Percentiles rank a stretch among this genome's conserved stretches.
phyloP scores from a whole-genome alignment of 305 asterid genomes.

The Fraxinus nigra region DNA sequence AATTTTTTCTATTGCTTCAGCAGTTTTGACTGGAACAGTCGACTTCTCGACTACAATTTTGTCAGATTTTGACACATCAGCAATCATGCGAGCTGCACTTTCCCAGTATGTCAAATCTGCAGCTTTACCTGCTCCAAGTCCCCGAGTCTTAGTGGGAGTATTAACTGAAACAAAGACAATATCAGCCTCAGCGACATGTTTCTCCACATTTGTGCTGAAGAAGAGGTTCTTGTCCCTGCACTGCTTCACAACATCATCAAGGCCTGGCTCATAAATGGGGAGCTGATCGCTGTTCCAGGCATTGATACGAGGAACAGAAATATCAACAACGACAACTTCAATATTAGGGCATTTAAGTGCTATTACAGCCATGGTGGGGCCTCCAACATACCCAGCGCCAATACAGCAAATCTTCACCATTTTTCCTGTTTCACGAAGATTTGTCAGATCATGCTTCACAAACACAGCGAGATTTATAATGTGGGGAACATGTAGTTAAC shows the following conservation, averaged over 20 bases:
- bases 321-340: constrained; percentile 88
- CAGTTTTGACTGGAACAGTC: constrained; percentile 80
- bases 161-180: constrained; percentile 76
- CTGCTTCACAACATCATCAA: constrained; percentile 83
- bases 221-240: constrained; percentile 83
- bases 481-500: neutral
- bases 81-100: constrained; percentile 86
- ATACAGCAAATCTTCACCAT: constrained; percentile 98
- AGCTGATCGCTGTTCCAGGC: constrained; percentile 96
- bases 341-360: constrained; percentile 83
- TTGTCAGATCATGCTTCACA: constrained; percentile 13
- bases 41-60: constrained; percentile 81
- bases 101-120: constrained; percentile 81
- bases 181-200: constrained; percentile 70
- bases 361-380: constrained; percentile 98
- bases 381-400: constrained; percentile 97
- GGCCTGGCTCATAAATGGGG: constrained; percentile 97
- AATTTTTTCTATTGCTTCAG: constrained; percentile 82
- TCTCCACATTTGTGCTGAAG: constrained; percentile 84
- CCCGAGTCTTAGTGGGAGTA: constrained; percentile 78
- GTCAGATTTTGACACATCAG: constrained; percentile 73
- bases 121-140: constrained; percentile 83
- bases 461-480: neutral
- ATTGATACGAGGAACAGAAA: constrained; percentile 66
- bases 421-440: constrained; percentile 7